These are phyloP conservation scores for Verticillium albo-atrum DNA, from an alignment of 2,329 filamentous ascomycete genomes.

Conservation along the genomic window DNA sequence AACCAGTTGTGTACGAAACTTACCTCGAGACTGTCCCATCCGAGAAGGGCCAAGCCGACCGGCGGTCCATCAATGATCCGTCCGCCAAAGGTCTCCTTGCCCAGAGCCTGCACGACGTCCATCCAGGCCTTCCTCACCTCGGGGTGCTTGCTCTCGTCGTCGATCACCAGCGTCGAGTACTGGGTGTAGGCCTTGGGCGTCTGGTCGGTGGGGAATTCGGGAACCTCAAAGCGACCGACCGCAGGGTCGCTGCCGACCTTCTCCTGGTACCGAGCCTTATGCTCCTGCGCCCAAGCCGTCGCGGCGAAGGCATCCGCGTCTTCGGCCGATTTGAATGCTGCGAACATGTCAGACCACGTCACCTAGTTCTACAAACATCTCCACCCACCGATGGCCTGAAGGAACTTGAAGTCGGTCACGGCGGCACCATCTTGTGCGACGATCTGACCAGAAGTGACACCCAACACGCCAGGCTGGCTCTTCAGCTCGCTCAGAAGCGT, in stretches of 20 bases:
- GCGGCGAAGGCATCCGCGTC: conserved; percentile 5
- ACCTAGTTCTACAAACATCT: too few relatives aligned
- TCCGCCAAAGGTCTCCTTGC: conserved; percentile 2
- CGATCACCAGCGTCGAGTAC: conserved; percentile 2
- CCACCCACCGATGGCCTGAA: conserved; percentile 3
- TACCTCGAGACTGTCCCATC: conserved; percentile 9
- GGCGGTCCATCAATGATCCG: conserved; percentile 1
- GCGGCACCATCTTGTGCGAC: conserved; percentile 2
- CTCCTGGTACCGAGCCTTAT: neutral
- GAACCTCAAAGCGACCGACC: conserved; percentile 6
- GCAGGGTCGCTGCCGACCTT: neutral
- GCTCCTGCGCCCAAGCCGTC: conserved; percentile 5
- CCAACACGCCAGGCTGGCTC: conserved; percentile 5
- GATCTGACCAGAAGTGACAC: conserved; percentile 2
- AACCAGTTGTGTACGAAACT: neutral
- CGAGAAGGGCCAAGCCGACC: conserved; percentile 2
- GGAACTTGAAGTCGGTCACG: conserved; percentile 7
- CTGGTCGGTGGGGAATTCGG: neutral
- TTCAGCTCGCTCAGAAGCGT: conserved; percentile 2
- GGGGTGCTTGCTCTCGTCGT: conserved; percentile 5
- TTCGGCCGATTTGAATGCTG: conserved; percentile 5
- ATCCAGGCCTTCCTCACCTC: conserved; percentile 5
- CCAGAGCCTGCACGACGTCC: conserved; percentile 3
- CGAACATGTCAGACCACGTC: neutral
- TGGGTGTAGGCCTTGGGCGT: conserved; percentile 3